phyloP scores from a whole-genome alignment of 1,284 basidiomycete genomes.

The Kwoniella shivajii region DNA sequence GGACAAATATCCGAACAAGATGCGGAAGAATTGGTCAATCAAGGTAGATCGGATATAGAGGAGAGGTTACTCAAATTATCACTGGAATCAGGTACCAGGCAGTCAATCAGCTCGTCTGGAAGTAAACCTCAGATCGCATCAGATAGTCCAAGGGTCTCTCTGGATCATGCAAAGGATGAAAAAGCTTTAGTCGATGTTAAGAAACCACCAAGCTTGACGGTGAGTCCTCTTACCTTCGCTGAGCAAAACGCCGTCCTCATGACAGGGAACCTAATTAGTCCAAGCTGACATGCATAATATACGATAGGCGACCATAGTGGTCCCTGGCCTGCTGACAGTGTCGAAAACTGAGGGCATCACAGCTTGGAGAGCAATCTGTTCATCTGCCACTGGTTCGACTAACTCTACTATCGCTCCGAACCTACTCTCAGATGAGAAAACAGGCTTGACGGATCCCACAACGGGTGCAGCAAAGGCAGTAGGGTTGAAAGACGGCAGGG shows the following conservation, averaged over 20 bases:
- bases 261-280: neutral
- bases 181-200: conserved; percentile 28
- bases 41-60: conserved; percentile 29
- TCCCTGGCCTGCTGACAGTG: conserved; percentile 57
- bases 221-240: too few species aligned
- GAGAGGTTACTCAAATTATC: conserved; percentile 34
- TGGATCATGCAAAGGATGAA: conserved; percentile 32
- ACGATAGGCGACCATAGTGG: conserved; percentile 53
- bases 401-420: conserved; percentile 17
- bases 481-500: conserved; percentile 50
- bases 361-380: conserved; percentile 51
- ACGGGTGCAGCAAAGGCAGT: neutral
- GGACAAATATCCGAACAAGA: conserved; percentile 14
- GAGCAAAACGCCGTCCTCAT: neutral
- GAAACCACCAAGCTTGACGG: conserved; percentile 51
- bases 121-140: neutral
- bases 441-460: neutral
- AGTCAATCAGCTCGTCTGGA: conserved; percentile 8
- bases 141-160: conserved; percentile 19
- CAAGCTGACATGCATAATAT: neutral
- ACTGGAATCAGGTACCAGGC: conserved; percentile 18
- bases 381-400: conserved; percentile 14
- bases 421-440: conserved; percentile 16
- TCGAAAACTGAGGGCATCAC: conserved; percentile 54
- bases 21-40: conserved; percentile 22